Evolutionary conservation across 768 basidiomycete genomes (phyloP), one percentile per base, ranked within the genome.

Genomic region (Collybia nuda): DNA sequence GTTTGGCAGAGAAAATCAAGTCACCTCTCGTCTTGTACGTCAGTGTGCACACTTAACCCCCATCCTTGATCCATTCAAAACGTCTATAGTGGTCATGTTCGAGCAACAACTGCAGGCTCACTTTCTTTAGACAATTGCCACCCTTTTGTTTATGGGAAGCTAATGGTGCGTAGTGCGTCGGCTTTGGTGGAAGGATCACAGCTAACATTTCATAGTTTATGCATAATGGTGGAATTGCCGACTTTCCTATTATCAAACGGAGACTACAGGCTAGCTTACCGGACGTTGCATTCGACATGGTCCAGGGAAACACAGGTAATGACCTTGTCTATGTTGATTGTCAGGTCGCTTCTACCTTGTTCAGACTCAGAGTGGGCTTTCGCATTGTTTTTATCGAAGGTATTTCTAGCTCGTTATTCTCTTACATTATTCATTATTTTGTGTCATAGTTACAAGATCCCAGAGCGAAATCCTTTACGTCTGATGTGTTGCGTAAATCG

Each of bases 321-420:
- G 57, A 26, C 24, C 29, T 46, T 42, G 19, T 11, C 9, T 28
- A 22, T 19, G 28, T 22, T 47, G 39, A 24, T 12, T 40, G 32
- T 11, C 32, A 32, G 32, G 3, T 32, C 14, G 32, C 32, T 32
- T 14, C 44, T 36, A 51, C 18, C 24, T 24, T 19, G 26, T 8
- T 6, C 56, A 88, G 96, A 99, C 69, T 95, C 93, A 3, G 95
- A 99, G 75, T 98, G 95, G 94, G 88, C 92, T 5, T 99, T 98
- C 64, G 94, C 91, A 6, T 70, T 96, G 44, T 90, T 95, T 66
- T 68, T 98, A 24, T 91, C 94, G 2, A 90, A 87, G 73, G 91
- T 84, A 38, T 28, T 36, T 35, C 11, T 40, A 17, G 2, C 28
- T 18, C 21, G 4, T 36, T 39, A 15, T 18, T 14, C 2, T 23